A percentile compares a stretch with the other conserved stretches of the same genome.
These are phyloP conservation scores for Macrophomina phaseolina DNA, from an alignment of 2,329 filamentous ascomycete genomes.

Conservation along the genomic window DNA sequence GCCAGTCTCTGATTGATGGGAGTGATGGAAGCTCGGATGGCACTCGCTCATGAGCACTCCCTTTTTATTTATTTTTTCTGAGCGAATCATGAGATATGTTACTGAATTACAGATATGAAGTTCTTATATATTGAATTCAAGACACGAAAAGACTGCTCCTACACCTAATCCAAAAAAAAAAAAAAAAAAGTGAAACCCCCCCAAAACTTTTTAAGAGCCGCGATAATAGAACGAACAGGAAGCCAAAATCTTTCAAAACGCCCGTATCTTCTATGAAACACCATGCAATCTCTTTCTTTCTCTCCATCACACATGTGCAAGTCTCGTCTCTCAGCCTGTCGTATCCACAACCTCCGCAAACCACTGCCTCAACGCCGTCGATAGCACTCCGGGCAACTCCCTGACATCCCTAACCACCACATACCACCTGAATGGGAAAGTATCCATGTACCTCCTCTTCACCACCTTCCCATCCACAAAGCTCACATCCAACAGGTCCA, in stretches of 20 bases:
- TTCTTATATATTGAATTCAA: no score
- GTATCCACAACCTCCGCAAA: constrained; percentile 73
- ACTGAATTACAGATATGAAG: background rate
- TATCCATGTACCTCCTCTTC: constrained; percentile 90
- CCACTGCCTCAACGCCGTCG: constrained; percentile 91
- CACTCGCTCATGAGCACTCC: no score
- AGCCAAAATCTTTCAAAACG: background rate
- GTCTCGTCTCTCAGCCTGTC: constrained; percentile 5
- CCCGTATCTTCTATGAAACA: background rate
- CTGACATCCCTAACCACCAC: constrained; percentile 90
- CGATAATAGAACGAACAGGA: background rate
- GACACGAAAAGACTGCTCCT: no score
- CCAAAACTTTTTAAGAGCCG: no score
- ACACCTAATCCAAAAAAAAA: no score
- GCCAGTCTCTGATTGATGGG: background rate
- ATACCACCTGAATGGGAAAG: constrained; percentile 97
- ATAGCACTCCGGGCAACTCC: constrained; percentile 87
- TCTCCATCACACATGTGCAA: no score
- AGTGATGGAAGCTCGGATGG: no score
- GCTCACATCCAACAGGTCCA: constrained; percentile 86
- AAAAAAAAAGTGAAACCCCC: no score
- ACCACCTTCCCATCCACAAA: constrained; percentile 77
- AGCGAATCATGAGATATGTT: background rate
- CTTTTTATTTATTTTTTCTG: background rate
- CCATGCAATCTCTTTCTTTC: background rate